Conservation (phyloP, 2,329 filamentous ascomycete species). For the Penicillium paneum region DNA sequence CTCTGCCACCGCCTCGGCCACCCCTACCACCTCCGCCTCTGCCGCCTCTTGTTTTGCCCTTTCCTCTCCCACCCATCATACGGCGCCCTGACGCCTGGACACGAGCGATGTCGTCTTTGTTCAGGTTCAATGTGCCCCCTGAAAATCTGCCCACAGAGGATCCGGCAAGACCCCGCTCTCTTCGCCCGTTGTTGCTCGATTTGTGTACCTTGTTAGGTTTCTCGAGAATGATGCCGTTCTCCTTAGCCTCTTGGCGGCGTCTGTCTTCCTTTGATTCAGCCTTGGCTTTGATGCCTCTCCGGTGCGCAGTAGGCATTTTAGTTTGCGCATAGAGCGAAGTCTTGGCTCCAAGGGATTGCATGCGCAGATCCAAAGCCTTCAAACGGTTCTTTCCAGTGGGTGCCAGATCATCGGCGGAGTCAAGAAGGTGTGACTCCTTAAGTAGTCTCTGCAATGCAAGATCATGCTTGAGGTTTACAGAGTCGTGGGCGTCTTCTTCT, state of each 20-base stretch:
- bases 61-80: constrained; percentile 20
- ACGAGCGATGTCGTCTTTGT: constrained; percentile 64
- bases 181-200: constrained; percentile 38
- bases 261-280: constrained; percentile 63
- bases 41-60: constrained; percentile 22
- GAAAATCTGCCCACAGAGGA: constrained; percentile 77
- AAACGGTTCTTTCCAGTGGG: constrained; percentile 70
- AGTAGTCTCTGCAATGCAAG: constrained; percentile 87
- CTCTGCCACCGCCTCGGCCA: constrained; percentile 17
- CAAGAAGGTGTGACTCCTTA: constrained; percentile 84
- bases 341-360: constrained; percentile 78
- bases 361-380: constrained; percentile 77
- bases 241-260: constrained; percentile 73
- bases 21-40: constrained; percentile 10
- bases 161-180: constrained; percentile 65
- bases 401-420: constrained; percentile 54
- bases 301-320: constrained; percentile 84
- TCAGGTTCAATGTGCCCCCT: constrained; percentile 75
- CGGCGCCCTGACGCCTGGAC: constrained; percentile 16
- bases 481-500: constrained; percentile 59
- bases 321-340: constrained; percentile 70
- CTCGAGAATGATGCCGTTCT: constrained; percentile 90
- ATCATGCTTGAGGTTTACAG: constrained; percentile 78
- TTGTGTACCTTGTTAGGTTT: constrained; percentile 40
- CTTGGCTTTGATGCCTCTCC: constrained; percentile 77